phyloP scores from a whole-genome alignment of 2,329 filamentous ascomycete genomes.

The Penicillium sp. region DNA sequence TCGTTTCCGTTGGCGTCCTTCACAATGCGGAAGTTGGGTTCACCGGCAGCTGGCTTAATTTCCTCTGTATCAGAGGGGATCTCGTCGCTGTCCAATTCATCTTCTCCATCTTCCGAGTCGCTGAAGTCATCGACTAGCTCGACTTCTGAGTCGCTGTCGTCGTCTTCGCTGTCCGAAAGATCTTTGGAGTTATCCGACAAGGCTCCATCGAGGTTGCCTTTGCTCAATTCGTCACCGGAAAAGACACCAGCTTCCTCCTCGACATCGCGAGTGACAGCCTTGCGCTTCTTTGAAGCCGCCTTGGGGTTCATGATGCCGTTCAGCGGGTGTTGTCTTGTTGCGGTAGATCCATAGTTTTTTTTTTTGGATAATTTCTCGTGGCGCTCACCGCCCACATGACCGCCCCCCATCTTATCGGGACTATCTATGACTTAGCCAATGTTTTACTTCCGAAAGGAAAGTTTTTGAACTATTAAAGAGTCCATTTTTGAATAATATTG shows the following conservation, averaged over 20 bases:
- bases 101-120: slow-evolving; percentile 51
- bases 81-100: slow-evolving; percentile 52
- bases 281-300: slow-evolving; percentile 61
- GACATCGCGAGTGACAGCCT: slow-evolving; percentile 58
- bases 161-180: slow-evolving; percentile 38
- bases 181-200: slow-evolving; percentile 46
- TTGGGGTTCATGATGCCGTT: slow-evolving; percentile 34
- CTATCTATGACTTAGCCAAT: slow-evolving; percentile 19
- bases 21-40: slow-evolving; percentile 60
- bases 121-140: slow-evolving; percentile 58
- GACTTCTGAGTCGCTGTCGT: slow-evolving; percentile 47
- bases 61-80: slow-evolving; percentile 49
- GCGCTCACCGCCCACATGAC: slow-evolving; percentile 41
- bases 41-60: slow-evolving; percentile 32
- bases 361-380: slow-evolving; percentile 27
- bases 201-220: slow-evolving; percentile 44
- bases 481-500: slow-evolving; percentile 8
- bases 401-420: slow-evolving; percentile 25
- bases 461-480: neutral
- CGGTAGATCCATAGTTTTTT: slow-evolving; percentile 25
- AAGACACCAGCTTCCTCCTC: slow-evolving; percentile 51
- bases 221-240: slow-evolving; percentile 61
- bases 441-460: neutral
- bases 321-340: slow-evolving; percentile 11
- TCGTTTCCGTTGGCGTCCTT: slow-evolving; percentile 87